Evolutionary conservation across 768 basidiomycete genomes (phyloP), one percentile per base, ranked within the genome.

Genomic region (Lactarius evosmus): DNA sequence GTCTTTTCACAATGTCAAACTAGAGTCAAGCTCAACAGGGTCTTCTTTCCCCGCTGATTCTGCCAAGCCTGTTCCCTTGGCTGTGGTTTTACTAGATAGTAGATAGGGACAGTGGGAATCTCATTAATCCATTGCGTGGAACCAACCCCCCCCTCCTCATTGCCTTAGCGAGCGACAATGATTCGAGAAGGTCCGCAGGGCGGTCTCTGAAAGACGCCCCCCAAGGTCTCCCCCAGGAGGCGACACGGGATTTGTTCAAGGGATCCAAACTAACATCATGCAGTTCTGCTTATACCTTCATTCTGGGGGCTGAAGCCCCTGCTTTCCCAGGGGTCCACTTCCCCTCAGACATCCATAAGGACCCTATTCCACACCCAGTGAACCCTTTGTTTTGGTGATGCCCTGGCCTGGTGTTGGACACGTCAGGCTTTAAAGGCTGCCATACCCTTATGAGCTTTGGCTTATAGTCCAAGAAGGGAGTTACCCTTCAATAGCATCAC

Each of bases 1-100:
- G 85, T 86, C 85, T 85, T 83, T 85, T 85, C 83, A 86, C 85
- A 86, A 84, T 87, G 85, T 84, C 86, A 87, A 84, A 87, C 85
- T 86, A 87, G 85, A 87, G 85, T 87, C 85, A 87, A 86, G 85
- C 85, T 86, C 85, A 86, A 85, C 85, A 86, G 85, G 85, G 84
- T 86, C 85, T 85, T 86, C 85, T 85, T 86, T 85, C 83, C 85
- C 85, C 80, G 80, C 82, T 81, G 77, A 79, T 60, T 63, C 40
- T 41, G 44, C 63, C 63, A 65, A 63, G 62, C 71, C 70, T 69
- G 69, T 73, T 73, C 72, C 71, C 62, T 63, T 63, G 62, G 78
- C 77, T 78, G 77, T 78, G 76, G 77, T 78, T 78, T 78, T 72
- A 72, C 76, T 78, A 75, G 75, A 77, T 76, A 78, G 77, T 77